Evolutionary conservation across 306 rosid species (phyloP).

Genomic region (Prunus campanulata): DNA sequence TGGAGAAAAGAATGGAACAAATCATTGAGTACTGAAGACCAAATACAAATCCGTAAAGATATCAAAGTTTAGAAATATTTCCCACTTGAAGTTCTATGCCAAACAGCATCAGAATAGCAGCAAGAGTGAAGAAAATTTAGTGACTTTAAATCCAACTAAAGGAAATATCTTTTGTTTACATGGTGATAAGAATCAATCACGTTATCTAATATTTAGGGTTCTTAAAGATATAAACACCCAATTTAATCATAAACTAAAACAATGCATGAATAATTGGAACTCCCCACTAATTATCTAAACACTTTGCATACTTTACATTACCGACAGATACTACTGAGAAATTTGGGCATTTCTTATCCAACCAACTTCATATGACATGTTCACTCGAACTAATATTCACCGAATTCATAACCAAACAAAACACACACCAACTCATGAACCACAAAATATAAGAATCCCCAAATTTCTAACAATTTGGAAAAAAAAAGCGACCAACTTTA

Average conservation of each 20-base stretch:
- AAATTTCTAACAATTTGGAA: not conserved
- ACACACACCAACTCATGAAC: not conserved
- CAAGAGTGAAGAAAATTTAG: not conserved
- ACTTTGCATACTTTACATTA: not conserved
- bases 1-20: not conserved
- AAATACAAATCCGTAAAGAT: not conserved
- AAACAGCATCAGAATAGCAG: not conserved
- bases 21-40: not conserved
- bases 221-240: not conserved
- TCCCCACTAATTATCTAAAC: not conserved
- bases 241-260: not conserved
- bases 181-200: not conserved
- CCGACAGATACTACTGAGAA: not conserved
- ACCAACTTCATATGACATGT: not conserved
- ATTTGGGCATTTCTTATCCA: not conserved
- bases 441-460: not conserved
- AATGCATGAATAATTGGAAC: not conserved
- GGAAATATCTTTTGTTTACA: not conserved
- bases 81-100: not conserved
- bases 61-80: not conserved
- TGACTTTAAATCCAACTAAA: not conserved
- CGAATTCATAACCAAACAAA: constrained; percentile 6
- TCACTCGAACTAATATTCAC: not conserved
- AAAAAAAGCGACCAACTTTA: not conserved
- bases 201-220: not conserved